Base-by-base conservation (phyloP, 192 early-diverging fungal genomes). In the Umbelopsis sp. region DNA sequence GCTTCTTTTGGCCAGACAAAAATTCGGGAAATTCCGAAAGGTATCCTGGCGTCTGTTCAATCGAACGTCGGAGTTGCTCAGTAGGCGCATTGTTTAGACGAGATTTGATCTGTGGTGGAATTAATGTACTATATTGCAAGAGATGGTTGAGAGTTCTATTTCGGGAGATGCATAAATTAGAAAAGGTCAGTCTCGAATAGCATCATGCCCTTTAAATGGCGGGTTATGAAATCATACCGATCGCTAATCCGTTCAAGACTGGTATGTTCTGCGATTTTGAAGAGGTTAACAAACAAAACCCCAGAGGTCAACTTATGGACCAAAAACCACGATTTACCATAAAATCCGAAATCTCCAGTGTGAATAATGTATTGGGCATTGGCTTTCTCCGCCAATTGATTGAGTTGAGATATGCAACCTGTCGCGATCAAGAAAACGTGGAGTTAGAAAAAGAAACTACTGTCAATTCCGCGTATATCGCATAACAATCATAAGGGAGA, bases 331-430 rank as follows among this genome's bases (percentile, higher is more conserved):
- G 4, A 70, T 35, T 64, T 75, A 86, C 87, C 87, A 76, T 86
- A 88, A 58, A 88, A 88, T 30, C 85, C 85, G 69, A 88, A 88
- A 71, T 88, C 87, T 25, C 87, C 87, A 22, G 85, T 83, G 46
- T 88, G 87, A 35, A 88, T 84, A 33, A 88, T 76, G 66, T 78
- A 67, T 37, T 79, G 74, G 6, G 87, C 87, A 41, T 82, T 81
- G 9, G 83, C 79, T 48, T 85, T 80, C 49, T 81, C 80, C 47
- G 84, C 87, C 18, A 88, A 74, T 41, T 77, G 67, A 69, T 88
- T 86, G 12, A 88, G 71, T 70, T 85, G 83, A 50, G 87, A 88
- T 25, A 88, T 79, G 27, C 82, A 76, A 41, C 87, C 87, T 87
- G 55, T 46, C 47, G 47, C 12, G 16, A 27, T 55, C 2, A 21